A percentile compares a stretch with the other conserved stretches of the same genome.
Evolutionary conservation across 257 asterid species (phyloP).

Genomic region (Paraleonurus japonicus): DNA sequence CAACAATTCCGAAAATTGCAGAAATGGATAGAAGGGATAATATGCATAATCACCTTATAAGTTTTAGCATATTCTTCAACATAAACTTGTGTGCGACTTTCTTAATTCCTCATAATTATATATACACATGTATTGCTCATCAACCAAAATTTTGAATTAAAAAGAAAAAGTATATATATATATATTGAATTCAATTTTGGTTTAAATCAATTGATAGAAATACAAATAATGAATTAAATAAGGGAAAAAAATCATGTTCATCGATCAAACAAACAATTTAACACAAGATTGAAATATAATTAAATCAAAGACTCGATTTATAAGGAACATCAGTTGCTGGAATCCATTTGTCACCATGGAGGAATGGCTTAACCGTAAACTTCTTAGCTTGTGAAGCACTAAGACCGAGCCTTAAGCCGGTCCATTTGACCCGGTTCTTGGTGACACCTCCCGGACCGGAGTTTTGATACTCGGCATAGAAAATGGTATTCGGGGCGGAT

Average conservation of each 20-base stretch:
- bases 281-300: neutral
- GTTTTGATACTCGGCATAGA: slow-evolving; percentile 65
- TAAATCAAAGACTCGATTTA: slow-evolving; percentile 56
- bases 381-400: slow-evolving; percentile 38
- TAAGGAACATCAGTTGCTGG: slow-evolving; percentile 45
- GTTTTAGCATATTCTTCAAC: no score
- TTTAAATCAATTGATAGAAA: slow-evolving; percentile 7
- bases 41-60: no score
- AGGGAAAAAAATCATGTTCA: neutral
- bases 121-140: no score
- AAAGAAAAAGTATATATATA: no score
- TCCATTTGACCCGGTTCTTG: slow-evolving; percentile 69
- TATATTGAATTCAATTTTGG: neutral
- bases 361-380: slow-evolving; percentile 62
- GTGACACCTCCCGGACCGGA: slow-evolving; percentile 64
- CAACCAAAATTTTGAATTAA: no score
- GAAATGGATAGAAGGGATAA: no score
- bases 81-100: no score
- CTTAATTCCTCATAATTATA: no score
- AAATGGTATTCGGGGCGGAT: slow-evolving; percentile 66
- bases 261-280: slow-evolving; percentile 9
- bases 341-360: slow-evolving; percentile 64
- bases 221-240: slow-evolving; percentile 12
- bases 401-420: slow-evolving; percentile 63
- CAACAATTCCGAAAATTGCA: no score